These are phyloP conservation scores for Panus rudis DNA, from an alignment of 768 basidiomycete genomes.

Conservation along the genomic window DNA sequence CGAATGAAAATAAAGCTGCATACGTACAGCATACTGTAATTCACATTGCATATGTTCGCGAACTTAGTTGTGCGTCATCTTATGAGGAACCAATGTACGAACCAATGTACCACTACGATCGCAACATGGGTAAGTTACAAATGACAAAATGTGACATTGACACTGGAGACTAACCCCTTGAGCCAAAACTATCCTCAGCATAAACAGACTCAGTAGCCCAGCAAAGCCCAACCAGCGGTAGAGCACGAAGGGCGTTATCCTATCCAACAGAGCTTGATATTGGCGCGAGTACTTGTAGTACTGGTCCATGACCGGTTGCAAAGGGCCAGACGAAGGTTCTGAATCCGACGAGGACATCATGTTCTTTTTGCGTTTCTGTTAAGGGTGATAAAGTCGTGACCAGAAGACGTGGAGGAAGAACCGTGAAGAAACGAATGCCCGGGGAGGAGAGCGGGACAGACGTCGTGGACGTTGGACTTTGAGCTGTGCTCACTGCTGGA, in stretches of 20 bases:
- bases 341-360: slow-evolving; percentile 24
- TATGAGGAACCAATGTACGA: slow-evolving; percentile 41
- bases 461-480: not conserved
- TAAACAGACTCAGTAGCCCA: slow-evolving; percentile 66
- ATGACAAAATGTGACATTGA: not conserved
- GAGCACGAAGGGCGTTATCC: slow-evolving; percentile 84
- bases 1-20: not conserved
- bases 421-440: not conserved
- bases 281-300: slow-evolving; percentile 57
- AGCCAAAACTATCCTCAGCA: slow-evolving; percentile 77
- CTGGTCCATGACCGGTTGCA: slow-evolving; percentile 22
- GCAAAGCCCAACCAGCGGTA: slow-evolving; percentile 82
- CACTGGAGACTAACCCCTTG: slow-evolving; percentile 68
- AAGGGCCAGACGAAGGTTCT: slow-evolving; percentile 14
- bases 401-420: slow-evolving; percentile 1
- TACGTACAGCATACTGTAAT: slow-evolving; percentile 8
- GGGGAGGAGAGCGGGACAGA: not conserved
- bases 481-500: not conserved
- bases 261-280: slow-evolving; percentile 87
- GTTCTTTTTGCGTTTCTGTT: not conserved
- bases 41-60: not conserved
- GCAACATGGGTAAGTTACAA: slow-evolving; percentile 4
- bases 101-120: slow-evolving; percentile 85
- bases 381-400: not conserved
- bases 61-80: too few relatives aligned